Conservation (phyloP, 768 basidiomycete genomes). For the Agrocybe chaxingu region DNA sequence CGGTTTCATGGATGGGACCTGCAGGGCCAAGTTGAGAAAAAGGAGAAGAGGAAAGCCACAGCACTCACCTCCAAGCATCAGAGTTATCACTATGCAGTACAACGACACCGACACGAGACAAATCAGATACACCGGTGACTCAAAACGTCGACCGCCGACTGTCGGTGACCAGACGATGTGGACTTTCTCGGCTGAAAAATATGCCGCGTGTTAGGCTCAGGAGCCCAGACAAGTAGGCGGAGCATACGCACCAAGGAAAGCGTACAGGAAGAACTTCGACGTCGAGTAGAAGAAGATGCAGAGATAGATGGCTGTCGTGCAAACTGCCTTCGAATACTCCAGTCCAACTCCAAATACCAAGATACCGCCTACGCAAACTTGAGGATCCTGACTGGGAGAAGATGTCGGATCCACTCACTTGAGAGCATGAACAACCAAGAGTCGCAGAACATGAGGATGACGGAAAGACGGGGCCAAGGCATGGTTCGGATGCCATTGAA, state of each 20-base stretch:
- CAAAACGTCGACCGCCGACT: conserved; percentile 26
- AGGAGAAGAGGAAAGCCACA: background rate
- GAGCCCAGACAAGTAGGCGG: conserved; percentile 1
- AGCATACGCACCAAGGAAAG: conserved; percentile 36
- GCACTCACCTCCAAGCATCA: conserved; percentile 34
- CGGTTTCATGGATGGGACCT: conserved; percentile 36
- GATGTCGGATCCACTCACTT: conserved; percentile 23
- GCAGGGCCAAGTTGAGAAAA: background rate
- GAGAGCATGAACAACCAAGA: conserved; percentile 42
- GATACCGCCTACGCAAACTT: conserved; percentile 30
- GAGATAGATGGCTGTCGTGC: conserved; percentile 39
- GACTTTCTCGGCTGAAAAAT: conserved; percentile 37
- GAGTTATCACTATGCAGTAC: conserved; percentile 36
- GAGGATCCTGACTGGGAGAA: background rate
- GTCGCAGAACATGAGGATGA: conserved; percentile 37
- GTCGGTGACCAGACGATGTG: conserved; percentile 43
- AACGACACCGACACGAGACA: conserved; percentile 33
- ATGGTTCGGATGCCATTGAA: conserved; percentile 24
- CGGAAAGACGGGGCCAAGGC: conserved; percentile 37
- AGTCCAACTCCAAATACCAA: conserved; percentile 44
- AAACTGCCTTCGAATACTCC: conserved; percentile 29
- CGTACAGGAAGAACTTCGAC: conserved; percentile 45
- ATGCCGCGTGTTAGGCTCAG: background rate
- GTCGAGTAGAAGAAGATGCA: conserved; percentile 41
- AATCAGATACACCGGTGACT: conserved; percentile 38